Conservation (phyloP, 2,329 filamentous ascomycete genomes). For the Emergomyces pasteurianus region DNA sequence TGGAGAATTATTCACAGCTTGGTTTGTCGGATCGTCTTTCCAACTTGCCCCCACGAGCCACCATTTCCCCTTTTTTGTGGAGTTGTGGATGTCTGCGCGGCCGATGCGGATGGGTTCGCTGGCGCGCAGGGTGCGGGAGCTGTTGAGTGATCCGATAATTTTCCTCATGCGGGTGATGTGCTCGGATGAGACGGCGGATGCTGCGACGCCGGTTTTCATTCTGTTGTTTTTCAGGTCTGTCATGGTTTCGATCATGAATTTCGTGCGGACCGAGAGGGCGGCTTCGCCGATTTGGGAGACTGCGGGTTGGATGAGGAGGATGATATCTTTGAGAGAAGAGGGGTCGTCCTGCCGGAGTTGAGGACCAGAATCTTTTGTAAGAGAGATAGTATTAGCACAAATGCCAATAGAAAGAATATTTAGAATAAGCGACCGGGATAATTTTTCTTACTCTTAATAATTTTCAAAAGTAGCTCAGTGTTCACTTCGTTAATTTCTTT, state of each 20-base stretch:
- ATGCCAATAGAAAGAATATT: background rate
- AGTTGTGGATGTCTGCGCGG: conserved; percentile 68
- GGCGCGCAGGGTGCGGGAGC: conserved; percentile 50
- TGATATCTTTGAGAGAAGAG: conserved; percentile 76
- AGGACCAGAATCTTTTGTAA: conserved; percentile 55
- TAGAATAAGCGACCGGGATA: background rate
- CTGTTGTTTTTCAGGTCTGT: conserved; percentile 91
- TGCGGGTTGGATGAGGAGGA: conserved; percentile 62
- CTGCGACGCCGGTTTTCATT: conserved; percentile 60
- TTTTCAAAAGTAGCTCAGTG: conserved; percentile 73
- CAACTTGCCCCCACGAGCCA: conserved; percentile 98
- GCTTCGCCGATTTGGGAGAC: conserved; percentile 55
- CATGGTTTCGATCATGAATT: conserved; percentile 96
- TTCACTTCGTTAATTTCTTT: conserved; percentile 67
- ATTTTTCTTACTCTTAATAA: conserved; percentile 52
- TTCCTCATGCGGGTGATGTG: conserved; percentile 85
- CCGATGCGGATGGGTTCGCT: conserved; percentile 73
- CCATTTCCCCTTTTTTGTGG: conserved; percentile 87
- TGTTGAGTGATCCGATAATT: conserved; percentile 65
- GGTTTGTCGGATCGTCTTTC: conserved; percentile 31
- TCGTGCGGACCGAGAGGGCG: conserved; percentile 73
- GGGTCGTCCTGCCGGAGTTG: conserved; percentile 83
- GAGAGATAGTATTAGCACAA: conserved; percentile 8
- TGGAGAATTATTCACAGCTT: conserved; percentile 1
- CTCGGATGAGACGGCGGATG: conserved; percentile 62